Evolutionary conservation across 192 early-diverging fungal species (phyloP).

Genomic region (Obelidium mucronatum): DNA sequence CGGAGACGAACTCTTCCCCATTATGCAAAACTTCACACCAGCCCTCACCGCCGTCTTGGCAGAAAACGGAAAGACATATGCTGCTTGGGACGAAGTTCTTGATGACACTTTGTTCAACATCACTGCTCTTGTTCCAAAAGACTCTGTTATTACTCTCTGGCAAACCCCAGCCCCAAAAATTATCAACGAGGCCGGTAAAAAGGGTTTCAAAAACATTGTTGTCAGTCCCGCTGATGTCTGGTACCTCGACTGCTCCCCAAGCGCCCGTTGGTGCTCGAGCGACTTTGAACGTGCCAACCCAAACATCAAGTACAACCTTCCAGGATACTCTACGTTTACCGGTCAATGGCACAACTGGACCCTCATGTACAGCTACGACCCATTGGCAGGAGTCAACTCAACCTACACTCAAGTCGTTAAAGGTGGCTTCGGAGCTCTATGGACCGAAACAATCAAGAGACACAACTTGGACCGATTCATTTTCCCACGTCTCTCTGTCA

Average conservation of each 20-base stretch:
- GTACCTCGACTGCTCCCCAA: constrained; percentile 28
- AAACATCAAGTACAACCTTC: background rate
- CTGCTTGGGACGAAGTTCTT: constrained; percentile 16
- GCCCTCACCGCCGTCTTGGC: background rate
- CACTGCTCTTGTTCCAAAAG: background rate
- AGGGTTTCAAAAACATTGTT: constrained; percentile 16
- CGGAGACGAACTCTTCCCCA: background rate
- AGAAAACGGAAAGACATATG: constrained; percentile 4
- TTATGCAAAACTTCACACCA: background rate
- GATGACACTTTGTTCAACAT: background rate
- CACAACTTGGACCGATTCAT: no score
- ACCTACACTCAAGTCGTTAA: constrained; percentile 4
- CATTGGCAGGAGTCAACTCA: constrained; percentile 19
- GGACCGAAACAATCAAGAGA: no score
- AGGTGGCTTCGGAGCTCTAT: constrained; percentile 33
- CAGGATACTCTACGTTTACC: background rate
- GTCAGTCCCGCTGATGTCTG: background rate
- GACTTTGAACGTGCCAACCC: background rate
- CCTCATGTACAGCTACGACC: constrained; percentile 42
- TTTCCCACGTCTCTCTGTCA: no score
- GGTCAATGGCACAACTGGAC: no score
- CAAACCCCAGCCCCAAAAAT: background rate
- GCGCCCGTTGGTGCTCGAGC: background rate
- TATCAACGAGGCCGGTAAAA: background rate
- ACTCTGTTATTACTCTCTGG: constrained; percentile 10